Evolutionary conservation across 148 eudicot species (phyloP).

Genomic region (Vaccinium vitisidaea): DNA sequence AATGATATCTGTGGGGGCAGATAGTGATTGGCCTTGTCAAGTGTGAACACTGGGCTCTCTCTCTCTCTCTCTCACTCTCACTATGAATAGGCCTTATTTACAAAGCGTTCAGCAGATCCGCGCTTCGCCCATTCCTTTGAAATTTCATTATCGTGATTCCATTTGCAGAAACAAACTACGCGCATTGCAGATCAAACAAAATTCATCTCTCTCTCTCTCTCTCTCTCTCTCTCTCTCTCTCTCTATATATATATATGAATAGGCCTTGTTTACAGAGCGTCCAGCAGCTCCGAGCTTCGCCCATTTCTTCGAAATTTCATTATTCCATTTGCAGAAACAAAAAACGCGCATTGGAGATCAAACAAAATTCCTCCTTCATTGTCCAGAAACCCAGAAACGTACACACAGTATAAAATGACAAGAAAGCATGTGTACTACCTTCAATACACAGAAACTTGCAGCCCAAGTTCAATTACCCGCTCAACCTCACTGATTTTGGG

Average conservation of each 20-base stretch:
- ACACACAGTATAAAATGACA: too few relatives aligned
- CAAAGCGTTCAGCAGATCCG: background rate
- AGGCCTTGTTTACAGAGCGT: background rate
- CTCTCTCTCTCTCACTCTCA: too few relatives aligned
- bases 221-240: too few relatives aligned
- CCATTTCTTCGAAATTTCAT: background rate
- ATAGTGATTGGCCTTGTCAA: too few relatives aligned
- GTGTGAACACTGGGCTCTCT: too few relatives aligned
- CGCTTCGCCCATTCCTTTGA: background rate
- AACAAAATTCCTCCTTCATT: background rate
- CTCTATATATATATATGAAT: too few relatives aligned
- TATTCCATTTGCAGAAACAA: background rate
- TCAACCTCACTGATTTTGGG: background rate
- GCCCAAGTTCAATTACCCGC: background rate
- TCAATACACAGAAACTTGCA: background rate
- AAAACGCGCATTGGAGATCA: background rate
- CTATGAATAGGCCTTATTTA: too few relatives aligned
- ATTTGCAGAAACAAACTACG: background rate
- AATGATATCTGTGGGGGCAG: too few relatives aligned
- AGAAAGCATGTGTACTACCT: too few relatives aligned
- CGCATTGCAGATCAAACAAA: background rate
- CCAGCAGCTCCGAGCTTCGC: background rate
- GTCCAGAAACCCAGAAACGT: background rate
- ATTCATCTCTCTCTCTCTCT: too few relatives aligned
- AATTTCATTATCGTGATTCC: background rate